Evolutionary conservation across 2,329 filamentous ascomycete species (phyloP).

Genomic region (Setomelanomma holmii): DNA sequence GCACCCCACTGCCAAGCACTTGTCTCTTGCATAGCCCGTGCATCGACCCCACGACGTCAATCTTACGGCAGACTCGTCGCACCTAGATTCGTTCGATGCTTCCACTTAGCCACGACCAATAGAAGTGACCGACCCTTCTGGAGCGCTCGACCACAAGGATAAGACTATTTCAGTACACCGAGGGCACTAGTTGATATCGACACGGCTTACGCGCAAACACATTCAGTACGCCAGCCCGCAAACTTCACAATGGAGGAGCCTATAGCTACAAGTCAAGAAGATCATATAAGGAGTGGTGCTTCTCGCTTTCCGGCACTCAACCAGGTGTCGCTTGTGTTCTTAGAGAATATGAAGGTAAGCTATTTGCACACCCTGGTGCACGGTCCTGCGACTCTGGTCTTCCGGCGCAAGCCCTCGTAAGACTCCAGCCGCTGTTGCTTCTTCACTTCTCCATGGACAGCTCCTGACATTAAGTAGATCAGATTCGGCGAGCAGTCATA

Average conservation of each 20-base stretch:
- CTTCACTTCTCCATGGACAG: not conserved
- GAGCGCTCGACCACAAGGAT: no score
- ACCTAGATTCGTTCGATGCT: not conserved
- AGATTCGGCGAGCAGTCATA: not conserved
- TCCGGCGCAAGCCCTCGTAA: no score
- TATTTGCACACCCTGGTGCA: not conserved
- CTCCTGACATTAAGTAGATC: not conserved
- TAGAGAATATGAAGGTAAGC: slow-evolving; percentile 6
- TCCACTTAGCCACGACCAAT: not conserved
- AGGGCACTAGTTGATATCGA: no score
- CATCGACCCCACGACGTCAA: not conserved
- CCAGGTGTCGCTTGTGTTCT: not conserved
- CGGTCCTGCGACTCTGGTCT: no score
- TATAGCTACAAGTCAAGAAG: no score
- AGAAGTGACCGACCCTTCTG: no score
- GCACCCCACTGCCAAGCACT: slow-evolving; percentile 6
- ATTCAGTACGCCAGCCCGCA: no score
- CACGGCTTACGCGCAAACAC: no score
- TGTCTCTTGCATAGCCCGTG: slow-evolving; percentile 1
- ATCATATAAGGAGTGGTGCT: no score
- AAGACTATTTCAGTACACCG: no score
- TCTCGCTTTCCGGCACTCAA: not conserved
- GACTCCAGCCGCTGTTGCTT: no score
- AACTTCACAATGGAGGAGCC: no score
- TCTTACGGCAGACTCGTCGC: not conserved